phyloP scores from a whole-genome alignment of 306 rosid genomes.

The Cicer pinnatifidum region DNA sequence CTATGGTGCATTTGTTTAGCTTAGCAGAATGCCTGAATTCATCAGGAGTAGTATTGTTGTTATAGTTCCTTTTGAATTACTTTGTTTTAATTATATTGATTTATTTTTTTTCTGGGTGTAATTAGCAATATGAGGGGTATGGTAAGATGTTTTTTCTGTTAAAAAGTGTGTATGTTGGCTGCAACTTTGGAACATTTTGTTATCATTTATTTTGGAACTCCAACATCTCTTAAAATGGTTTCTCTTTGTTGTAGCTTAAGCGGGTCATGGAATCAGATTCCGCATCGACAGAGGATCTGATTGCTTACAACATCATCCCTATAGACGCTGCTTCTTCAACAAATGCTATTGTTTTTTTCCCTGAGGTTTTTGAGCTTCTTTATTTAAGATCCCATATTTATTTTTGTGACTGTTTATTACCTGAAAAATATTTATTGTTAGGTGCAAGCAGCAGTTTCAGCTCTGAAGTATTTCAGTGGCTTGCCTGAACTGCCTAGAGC shows the following conservation, averaged over 20 bases:
- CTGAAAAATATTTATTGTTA: conserved; percentile 42
- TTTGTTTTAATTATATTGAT: not conserved
- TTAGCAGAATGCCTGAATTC: not conserved
- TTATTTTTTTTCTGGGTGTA: conserved; percentile 12
- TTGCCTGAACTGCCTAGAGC: conserved; percentile 77
- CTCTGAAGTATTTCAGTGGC: conserved; percentile 65
- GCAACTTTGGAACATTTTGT: conserved; percentile 8
- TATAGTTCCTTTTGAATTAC: not conserved
- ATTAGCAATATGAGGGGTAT: conserved; percentile 15
- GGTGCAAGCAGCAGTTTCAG: conserved; percentile 90
- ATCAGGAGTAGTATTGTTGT: not conserved
- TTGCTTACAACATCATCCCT: conserved; percentile 91
- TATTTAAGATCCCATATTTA: conserved; percentile 25
- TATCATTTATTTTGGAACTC: not conserved
- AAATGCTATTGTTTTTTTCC: conserved; percentile 62
- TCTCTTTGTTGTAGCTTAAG: conserved; percentile 66
- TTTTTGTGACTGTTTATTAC: conserved; percentile 36
- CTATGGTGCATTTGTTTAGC: conserved; percentile 3
- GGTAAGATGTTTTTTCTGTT: conserved; percentile 9
- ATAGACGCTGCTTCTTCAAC: conserved; percentile 77
- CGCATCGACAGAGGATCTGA: conserved; percentile 82
- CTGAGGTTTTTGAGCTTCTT: conserved; percentile 64
- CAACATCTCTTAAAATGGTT: conserved; percentile 34
- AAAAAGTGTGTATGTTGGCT: not conserved
- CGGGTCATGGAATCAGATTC: conserved; percentile 84